Evolutionary conservation across 805 yeast genomes (phyloP).

Genomic region (Diddensiella santjacobensis): DNA sequence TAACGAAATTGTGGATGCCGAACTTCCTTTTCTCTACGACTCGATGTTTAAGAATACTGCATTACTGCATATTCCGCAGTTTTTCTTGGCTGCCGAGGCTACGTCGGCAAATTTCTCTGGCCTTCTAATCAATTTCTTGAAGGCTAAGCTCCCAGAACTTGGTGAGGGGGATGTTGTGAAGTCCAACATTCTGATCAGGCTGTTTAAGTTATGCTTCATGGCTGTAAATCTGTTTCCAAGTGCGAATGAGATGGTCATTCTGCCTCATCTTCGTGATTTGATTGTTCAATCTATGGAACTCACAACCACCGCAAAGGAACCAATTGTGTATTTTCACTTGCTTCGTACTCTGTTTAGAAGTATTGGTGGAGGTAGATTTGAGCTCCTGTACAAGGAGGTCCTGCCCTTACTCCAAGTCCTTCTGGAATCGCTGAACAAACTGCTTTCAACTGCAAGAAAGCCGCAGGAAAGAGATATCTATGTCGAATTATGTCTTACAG

Average conservation of each 20-base stretch:
- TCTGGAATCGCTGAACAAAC: conserved; percentile 76
- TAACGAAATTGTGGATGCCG: conserved; percentile 82
- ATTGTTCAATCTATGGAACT: conserved; percentile 74
- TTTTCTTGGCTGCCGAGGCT: conserved; percentile 89
- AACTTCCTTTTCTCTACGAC: conserved; percentile 71
- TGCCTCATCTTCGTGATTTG: conserved; percentile 82
- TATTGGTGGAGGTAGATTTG: conserved; percentile 96
- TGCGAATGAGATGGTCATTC: conserved; percentile 78
- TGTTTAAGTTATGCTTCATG: conserved; percentile 92
- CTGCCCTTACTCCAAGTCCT: conserved; percentile 85
- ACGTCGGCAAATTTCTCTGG: conserved; percentile 92
- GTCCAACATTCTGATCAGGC: conserved; percentile 74
- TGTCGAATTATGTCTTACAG: conserved; percentile 91
- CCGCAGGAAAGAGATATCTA: conserved; percentile 91
- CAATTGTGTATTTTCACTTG: conserved; percentile 81
- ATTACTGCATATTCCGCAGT: conserved; percentile 85
- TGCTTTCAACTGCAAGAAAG: conserved; percentile 76
- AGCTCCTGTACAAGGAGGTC: conserved; percentile 85
- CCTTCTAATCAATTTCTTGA: conserved; percentile 69
- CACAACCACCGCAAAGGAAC: conserved; percentile 85
- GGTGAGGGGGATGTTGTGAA: conserved; percentile 77
- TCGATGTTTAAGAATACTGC: conserved; percentile 82
- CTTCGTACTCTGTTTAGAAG: conserved; percentile 87
- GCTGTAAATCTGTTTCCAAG: conserved; percentile 86
- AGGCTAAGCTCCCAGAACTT: conserved; percentile 65